A percentile compares a stretch with the other conserved stretches of the same genome.
phyloP scores from a whole-genome alignment of 2,329 filamentous ascomycete species.

The Fusarium mexicanum region DNA sequence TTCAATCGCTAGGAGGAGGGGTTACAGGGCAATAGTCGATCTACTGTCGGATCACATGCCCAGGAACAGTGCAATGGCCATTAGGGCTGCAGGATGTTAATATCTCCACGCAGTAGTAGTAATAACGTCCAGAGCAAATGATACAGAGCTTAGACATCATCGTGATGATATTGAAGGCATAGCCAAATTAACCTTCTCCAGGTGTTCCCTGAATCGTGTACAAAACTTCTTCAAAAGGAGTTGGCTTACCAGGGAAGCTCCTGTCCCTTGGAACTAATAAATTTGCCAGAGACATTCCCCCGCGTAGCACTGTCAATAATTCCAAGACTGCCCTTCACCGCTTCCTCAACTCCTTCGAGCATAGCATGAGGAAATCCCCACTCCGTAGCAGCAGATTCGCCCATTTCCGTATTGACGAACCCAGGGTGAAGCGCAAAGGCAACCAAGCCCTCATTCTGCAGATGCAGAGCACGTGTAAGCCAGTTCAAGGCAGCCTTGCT shows the following conservation, averaged over 20 bases:
- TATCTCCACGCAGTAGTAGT: no score
- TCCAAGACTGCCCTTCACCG: conserved; percentile 46
- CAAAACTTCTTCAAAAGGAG: no score
- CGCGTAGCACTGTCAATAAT: conserved; percentile 50
- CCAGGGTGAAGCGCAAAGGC: conserved; percentile 51
- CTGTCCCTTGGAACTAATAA: conserved; percentile 46
- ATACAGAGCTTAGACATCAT: no score
- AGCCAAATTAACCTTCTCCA: no score
- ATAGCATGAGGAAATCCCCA: conserved; percentile 44
- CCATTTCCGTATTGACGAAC: conserved; percentile 49
- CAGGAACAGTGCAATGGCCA: not conserved
- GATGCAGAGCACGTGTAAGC: conserved; percentile 44
- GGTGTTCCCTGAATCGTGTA: no score
- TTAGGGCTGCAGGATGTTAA: no score
- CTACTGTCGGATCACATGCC: fast-evolving
- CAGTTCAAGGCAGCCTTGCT: conserved; percentile 51
- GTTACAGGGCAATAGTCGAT: fast-evolving
- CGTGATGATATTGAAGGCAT: no score
- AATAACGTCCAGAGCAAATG: no score
- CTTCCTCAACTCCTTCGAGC: conserved; percentile 46
- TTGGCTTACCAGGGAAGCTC: conserved; percentile 40
- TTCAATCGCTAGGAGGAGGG: fast-evolving
- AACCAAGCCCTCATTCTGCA: conserved; percentile 41
- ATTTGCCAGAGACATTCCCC: conserved; percentile 47
- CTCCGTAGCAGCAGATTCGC: conserved; percentile 44